Percentiles rank a stretch among this genome's conserved stretches.
These are phyloP conservation scores for Geotrichum carabidarum DNA, from an alignment of 1,139 yeast species.

Conservation along the genomic window DNA sequence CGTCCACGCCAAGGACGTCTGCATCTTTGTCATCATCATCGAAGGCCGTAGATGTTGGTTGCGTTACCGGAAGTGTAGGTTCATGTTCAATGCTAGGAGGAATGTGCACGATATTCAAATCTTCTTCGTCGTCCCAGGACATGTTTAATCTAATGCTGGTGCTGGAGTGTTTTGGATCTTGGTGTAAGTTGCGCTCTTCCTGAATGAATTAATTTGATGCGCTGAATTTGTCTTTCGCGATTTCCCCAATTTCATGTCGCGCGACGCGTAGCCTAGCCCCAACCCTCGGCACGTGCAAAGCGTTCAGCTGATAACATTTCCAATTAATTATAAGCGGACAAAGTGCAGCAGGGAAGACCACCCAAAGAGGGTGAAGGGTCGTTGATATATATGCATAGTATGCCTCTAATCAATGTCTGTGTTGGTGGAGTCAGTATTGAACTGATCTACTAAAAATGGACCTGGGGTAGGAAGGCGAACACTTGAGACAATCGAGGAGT, in stretches of 20 bases:
- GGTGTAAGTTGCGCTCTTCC: background rate
- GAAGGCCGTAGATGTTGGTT: background rate
- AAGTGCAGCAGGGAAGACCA: too few relatives aligned
- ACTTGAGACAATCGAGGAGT: too few relatives aligned
- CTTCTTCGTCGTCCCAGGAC: conserved; percentile 18
- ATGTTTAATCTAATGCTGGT: background rate
- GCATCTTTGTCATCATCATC: conserved; percentile 10
- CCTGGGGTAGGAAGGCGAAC: too few relatives aligned
- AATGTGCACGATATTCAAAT: conserved; percentile 12
- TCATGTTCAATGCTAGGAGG: background rate
- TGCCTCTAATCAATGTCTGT: too few relatives aligned
- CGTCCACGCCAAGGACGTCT: conserved; percentile 39
- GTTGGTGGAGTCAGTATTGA: too few relatives aligned
- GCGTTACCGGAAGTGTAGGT: background rate
- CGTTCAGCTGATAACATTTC: too few relatives aligned
- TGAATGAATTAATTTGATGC: background rate
- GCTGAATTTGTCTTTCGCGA: background rate
- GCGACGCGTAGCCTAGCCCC: background rate
- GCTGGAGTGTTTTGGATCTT: background rate
- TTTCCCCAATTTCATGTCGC: background rate
- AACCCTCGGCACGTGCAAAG: too few relatives aligned
- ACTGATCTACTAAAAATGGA: too few relatives aligned
- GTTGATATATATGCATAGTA: too few relatives aligned
- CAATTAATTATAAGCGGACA: too few relatives aligned
- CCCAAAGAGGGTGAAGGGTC: too few relatives aligned